A percentile compares a stretch with the other conserved stretches of the same genome.
Conservation (phyloP, 257 asterid species). For the Scutellaria galericulata region DNA sequence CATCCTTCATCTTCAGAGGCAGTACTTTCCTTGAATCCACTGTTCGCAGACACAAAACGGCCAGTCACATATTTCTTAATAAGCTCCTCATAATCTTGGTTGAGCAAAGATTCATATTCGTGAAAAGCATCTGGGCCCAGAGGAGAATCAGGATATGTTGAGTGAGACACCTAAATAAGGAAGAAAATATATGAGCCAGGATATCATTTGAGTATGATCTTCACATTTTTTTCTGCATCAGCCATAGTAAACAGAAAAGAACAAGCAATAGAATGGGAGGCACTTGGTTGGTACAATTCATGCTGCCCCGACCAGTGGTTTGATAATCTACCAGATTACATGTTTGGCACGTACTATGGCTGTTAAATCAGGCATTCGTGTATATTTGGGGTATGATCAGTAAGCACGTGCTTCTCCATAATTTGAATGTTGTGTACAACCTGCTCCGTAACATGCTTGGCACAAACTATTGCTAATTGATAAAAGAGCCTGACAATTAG, state of each 20-base stretch:
- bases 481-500: background rate
- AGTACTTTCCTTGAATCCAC: constrained; percentile 40
- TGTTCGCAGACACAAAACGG: constrained; percentile 39
- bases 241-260: constrained; percentile 17
- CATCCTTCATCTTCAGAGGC: constrained; percentile 73
- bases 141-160: constrained; percentile 96
- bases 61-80: constrained; percentile 53
- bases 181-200: constrained; percentile 33
- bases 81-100: constrained; percentile 93
- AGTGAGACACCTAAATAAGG: constrained; percentile 75
- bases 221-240: constrained; percentile 14
- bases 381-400: background rate
- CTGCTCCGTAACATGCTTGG: background rate
- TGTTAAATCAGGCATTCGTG: background rate
- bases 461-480: constrained; percentile 2
- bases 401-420: constrained; percentile 1
- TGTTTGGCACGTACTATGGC: background rate
- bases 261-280: background rate
- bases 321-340: constrained; percentile 3
- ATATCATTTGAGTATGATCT: constrained; percentile 10
- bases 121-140: constrained; percentile 95
- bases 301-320: background rate
- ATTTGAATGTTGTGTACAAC: background rate
- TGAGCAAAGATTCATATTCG: constrained; percentile 85
- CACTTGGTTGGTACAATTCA: constrained; percentile 12